Base-by-base conservation (phyloP, 768 basidiomycete genomes). In the Leccinum uliginosum region DNA sequence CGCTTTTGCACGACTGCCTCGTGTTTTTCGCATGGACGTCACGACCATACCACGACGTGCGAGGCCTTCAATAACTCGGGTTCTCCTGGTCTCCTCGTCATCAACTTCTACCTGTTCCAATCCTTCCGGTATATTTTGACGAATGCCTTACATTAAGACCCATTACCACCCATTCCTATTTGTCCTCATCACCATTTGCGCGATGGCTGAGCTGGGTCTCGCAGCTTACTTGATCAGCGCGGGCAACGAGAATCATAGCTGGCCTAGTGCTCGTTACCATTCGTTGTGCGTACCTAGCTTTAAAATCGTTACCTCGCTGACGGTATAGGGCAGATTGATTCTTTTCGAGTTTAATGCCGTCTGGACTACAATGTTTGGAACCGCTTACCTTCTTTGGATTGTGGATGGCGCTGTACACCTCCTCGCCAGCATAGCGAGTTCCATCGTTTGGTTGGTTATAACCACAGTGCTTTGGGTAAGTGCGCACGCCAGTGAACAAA, bases 371-470 rank as follows among this genome's bases (percentile, higher is more conserved):
- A 62, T 89, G 44, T 91, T 89, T 67, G 79, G 84, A 14, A 75
- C 80, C 12, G 82, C 83, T 32, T 92, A 91, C 65, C 74, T 89
- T 60, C 63, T 89, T 30, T 91, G 86, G 84, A 80, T 86, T 45
- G 71, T 86, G 38, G 83, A 84, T 53, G 84, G 85, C 49, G 81
- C 80, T 4, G 78, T 81, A 47, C 84, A 86, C 67, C 69, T 88
- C 44, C 76, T 91, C 21, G 89, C 88, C n/a, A 85, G 82, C 67
- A 76, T 91, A 44, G 87, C 89, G 23, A 87, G 87, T 60, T 91
- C 89, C 17, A 79, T 89, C 19, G 67, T 85, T 54, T 92, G 89
- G 89, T 74, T 91, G 29, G 68, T 83, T 26, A 66, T 85, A 35
- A 88, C 89, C 3, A 74, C 80, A 6, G 67, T 80, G 6, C 66